Percentiles rank a stretch among this genome's conserved stretches.
Conservation (phyloP, 495 filamentous ascomycete species). For the Hypoxylon intermedium region DNA sequence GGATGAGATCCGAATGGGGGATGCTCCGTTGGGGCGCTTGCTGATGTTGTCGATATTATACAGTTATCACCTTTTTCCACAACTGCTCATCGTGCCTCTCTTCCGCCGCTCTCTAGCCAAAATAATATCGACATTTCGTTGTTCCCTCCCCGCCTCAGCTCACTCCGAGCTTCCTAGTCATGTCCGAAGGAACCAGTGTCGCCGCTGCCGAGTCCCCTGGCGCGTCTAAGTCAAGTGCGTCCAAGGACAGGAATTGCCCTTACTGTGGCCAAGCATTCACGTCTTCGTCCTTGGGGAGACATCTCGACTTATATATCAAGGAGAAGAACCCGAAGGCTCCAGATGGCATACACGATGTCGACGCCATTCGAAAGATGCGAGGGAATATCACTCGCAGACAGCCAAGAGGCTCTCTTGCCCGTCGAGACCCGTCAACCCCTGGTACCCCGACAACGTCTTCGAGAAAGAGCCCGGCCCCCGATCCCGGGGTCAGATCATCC, state of each 20-base stretch:
- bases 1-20: constrained; percentile 38
- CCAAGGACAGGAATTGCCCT: constrained; percentile 83
- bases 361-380: constrained; percentile 81
- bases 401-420: constrained; percentile 65
- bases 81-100: constrained; percentile 4
- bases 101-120: constrained; percentile 4
- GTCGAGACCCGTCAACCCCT: constrained; percentile 58
- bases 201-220: constrained; percentile 42
- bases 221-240: constrained; percentile 47
- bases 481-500: constrained; percentile 35
- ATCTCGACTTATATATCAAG: constrained; percentile 89
- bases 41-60: constrained; percentile 29
- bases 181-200: constrained; percentile 32
- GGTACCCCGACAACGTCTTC: constrained; percentile 50
- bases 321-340: constrained; percentile 82
- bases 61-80: constrained; percentile 16
- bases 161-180: constrained; percentile 12
- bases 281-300: constrained; percentile 89
- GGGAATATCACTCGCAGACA: constrained; percentile 84
- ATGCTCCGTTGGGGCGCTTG: constrained; percentile 37
- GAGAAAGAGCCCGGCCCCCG: constrained; percentile 40
- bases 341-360: constrained; percentile 86
- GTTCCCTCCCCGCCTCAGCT: neutral
- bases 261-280: constrained; percentile 88
- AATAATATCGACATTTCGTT: constrained; percentile 11